Evolutionary conservation across 1,139 yeast species (phyloP), one percentile per base, ranked within the genome.

Genomic region (Scheffersomyces stambukii): DNA sequence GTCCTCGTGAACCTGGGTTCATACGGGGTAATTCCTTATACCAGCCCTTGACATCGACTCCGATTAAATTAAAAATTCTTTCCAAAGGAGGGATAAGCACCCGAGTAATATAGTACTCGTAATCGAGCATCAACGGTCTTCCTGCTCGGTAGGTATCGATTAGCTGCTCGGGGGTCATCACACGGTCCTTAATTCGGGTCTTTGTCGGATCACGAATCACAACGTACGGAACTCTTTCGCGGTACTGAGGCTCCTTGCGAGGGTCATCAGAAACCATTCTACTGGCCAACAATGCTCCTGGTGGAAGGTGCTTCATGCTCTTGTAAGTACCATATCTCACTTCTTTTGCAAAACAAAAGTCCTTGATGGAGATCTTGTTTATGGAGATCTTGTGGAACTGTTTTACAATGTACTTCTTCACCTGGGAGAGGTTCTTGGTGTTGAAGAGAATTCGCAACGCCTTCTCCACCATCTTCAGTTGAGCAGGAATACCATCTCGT

Each of bases 401-500:
- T 2, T 56, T 58, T 19, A 73, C 58, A 1, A 85, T 73, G 45
- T 77, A 89, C 2, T 48, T 38, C 46, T 88, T 88, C 5, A 89
- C 83, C 23, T 52, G 37, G 0, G 95, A 78, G 10, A 91, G 50
- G 48, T 91, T 88, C 22, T 68, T 61, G 0, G 89, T 75, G 13
- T 81, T 81, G 50, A 91, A 91, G 5, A 91, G 55, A 1, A 77
- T 64, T 23, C 81, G 61, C 7, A 91, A 55, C 0, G 83, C 60
- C 37, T 75, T 74, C 38, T 85, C 95, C 15, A 85, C 78, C 23
- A 91, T 77, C 45, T 81, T 81, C 54, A 77, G 94, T 42, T 84
- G 95, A 0, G 95, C 95, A 0, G 95, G 95, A 11, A 89, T 82
- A 0, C 96, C 97, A 54, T 91, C 98, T 41, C 98, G 63, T 37